Base-by-base conservation (phyloP, 192 early-diverging fungal species). In the Mortierella hygrophila region DNA sequence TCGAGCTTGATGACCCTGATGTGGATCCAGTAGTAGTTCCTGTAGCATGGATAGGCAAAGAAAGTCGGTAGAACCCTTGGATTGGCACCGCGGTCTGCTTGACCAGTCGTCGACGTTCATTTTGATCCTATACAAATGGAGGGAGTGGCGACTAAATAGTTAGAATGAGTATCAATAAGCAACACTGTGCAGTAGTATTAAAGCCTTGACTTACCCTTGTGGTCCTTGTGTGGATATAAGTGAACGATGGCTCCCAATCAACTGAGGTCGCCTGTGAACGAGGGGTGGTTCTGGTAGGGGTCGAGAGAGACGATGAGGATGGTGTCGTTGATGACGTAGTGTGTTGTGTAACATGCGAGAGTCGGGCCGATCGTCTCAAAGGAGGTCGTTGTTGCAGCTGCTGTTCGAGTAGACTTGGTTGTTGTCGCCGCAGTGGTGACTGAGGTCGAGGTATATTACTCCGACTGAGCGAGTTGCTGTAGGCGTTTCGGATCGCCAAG, bases 71-170 rank as follows among this genome's bases (percentile, higher is more conserved):
- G 20, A 82, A 82, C 15, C 46, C 60, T 29, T 82, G 74, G 15
- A 82, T 75, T 0, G 80, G 74, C 3, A 82, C 71, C 9, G 29
- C 40, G 5, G 35, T 82, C 35, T 82, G 80, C 46, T 82, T 82
- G 7, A 47, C 70, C 32, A 75, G n/a, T 57, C 80, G 68, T 16
- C 74, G 74, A 21, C 68, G 65, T 8, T 82, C 80, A 35, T 38
- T 46, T 42, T 76, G 74, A 2, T 52, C 52, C 65, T 82, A 70
- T 32, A 42, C 40, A 38, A 76, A 47, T 29, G 55, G 41, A 49
- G 57, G 70, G 46, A 63, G 10, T 15, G 60, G 26, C 4, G n/a
- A 26, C 11, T 9, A 32, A 13, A 32, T 65, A 65, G 60, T 3
- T 7, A 65, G 60, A 29, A 52, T 52, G 60, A 32, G 4, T 65